Conservation (phyloP, 768 basidiomycete species). For the Trametes cingulata region DNA sequence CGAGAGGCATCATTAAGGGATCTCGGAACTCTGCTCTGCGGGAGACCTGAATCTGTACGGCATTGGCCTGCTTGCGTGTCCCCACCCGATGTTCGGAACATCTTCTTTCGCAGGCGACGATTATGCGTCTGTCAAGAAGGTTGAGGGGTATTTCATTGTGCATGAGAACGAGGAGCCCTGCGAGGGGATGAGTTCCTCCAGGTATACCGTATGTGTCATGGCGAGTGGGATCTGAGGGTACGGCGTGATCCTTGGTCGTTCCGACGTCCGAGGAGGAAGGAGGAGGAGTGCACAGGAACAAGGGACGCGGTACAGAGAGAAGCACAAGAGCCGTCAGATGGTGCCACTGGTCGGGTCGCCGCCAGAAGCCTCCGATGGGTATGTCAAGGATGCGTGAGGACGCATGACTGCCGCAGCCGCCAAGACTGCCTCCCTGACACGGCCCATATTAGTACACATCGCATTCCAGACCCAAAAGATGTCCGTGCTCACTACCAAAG, state of each 20-base stretch:
- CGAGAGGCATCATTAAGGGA: background rate
- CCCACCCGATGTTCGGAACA: background rate
- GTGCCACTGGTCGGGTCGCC: background rate
- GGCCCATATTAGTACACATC: background rate
- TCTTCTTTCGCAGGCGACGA: background rate
- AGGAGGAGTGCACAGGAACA: background rate
- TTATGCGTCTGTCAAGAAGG: background rate
- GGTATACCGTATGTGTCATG: background rate
- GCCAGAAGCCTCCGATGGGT: background rate
- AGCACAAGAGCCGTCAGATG: background rate
- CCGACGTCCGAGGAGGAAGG: conserved; percentile 3
- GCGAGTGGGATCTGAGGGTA: too few relatives aligned
- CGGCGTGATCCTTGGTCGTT: background rate
- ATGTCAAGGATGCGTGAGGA: background rate
- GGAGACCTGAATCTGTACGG: background rate
- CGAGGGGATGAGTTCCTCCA: background rate
- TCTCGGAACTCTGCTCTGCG: background rate
- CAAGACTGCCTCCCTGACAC: background rate
- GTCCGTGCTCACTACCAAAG: background rate
- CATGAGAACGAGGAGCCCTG: background rate
- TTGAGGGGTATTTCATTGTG: background rate
- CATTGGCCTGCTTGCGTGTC: background rate
- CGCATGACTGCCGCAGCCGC: background rate
- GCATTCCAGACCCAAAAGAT: background rate
- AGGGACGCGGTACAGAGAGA: background rate